A percentile compares a stretch with the other conserved stretches of the same genome.
phyloP scores from a whole-genome alignment of 495 filamentous ascomycete species.

The Penicillium ochrochloron region DNA sequence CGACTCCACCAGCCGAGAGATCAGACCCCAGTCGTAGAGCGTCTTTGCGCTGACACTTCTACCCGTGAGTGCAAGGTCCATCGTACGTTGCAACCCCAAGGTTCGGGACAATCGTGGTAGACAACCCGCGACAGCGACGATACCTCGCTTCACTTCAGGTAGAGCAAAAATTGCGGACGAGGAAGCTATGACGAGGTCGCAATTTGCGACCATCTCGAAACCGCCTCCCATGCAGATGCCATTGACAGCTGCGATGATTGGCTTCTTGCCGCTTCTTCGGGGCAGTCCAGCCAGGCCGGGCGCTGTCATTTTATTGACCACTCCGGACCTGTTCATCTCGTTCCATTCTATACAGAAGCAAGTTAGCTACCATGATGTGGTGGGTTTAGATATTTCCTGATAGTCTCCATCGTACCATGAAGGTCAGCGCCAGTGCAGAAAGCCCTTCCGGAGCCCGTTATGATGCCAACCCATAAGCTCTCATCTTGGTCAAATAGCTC shows the following conservation, averaged over 20 bases:
- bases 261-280: constrained; percentile 55
- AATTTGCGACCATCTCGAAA: constrained; percentile 72
- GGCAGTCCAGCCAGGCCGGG: constrained; percentile 60
- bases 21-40: constrained; percentile 68
- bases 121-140: constrained; percentile 71
- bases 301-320: constrained; percentile 48
- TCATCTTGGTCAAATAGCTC: constrained; percentile 57
- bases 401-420: constrained; percentile 31
- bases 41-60: constrained; percentile 58
- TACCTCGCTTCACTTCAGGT: constrained; percentile 71
- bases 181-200: constrained; percentile 69
- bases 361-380: not conserved
- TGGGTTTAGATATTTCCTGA: too few species aligned
- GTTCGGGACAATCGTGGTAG: constrained; percentile 73
- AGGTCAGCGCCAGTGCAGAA: constrained; percentile 65
- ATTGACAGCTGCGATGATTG: constrained; percentile 75
- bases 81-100: constrained; percentile 69
- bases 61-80: constrained; percentile 72
- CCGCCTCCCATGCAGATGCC: constrained; percentile 78
- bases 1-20: constrained; percentile 42
- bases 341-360: constrained; percentile 40
- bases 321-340: constrained; percentile 37
- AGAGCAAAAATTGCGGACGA: constrained; percentile 60
- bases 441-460: constrained; percentile 59
- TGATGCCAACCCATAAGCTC: constrained; percentile 55